Base-by-base conservation (phyloP, 2,329 filamentous ascomycete species). In the Fusarium decemcellulare region DNA sequence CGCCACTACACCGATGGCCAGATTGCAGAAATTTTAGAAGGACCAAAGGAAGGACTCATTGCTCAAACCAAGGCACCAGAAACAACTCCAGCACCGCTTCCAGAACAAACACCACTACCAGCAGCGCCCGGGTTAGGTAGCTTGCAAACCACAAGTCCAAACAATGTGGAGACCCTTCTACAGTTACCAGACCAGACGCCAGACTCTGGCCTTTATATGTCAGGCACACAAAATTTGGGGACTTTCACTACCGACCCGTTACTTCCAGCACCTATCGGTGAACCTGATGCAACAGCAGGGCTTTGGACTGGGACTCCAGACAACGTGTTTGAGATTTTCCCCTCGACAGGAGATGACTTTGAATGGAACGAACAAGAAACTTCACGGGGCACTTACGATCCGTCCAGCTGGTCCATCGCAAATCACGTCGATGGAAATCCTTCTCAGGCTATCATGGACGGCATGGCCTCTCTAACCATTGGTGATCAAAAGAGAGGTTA, bases 351-450 rank as follows among this genome's bases (percentile, higher is more conserved):
- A 2, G 64, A 68, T n/a, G 53, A 65, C 10, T 68, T 68, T 3
- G 64, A 68, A 14, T 68, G 65, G 65, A 68, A 68, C 15, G 65
- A 68, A 3, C 65, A 68, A n/a, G 65, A 68, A 48, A 54, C 60
- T 1, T 68, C 65, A 8, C 59, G 65, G 65, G 53, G 64, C 2
- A 64, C 59, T 2, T 65, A 67, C 1, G 65, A 67, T 10, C 64
- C 64, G 3, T 42, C 64, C 2, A 67, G 30, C 3, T 67, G 59
- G 59, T 61, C 54, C 6, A 68, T 59, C 29, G 59, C 64, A 2
- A 66, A 39, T 5, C 23, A 23, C 23, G 23, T 5, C 6, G 64
- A 68, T 1, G 64, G 64, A 7, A 67, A 64, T 1, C 53, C 65
- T 34, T 51, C 61, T 2, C 65, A 68, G 16, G 54, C 65, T 5